Evolutionary conservation across 2,329 filamentous ascomycete genomes (phyloP), one percentile per base, ranked within the genome.

Genomic region (Sporothrix dimorphospora): DNA sequence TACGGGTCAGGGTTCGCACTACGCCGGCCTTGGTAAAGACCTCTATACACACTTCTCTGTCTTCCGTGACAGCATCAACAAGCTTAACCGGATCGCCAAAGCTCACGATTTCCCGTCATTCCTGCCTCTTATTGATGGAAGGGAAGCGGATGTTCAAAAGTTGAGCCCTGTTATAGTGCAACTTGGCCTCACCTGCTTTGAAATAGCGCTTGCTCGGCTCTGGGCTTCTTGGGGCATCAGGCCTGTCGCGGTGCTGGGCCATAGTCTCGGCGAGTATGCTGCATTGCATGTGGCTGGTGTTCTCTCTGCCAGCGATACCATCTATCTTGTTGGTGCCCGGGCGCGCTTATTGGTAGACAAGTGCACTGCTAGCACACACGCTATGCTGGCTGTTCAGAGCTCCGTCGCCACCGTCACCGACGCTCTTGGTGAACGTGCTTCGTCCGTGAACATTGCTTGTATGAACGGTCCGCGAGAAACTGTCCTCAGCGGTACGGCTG

Each of bases 381-480:
- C 85, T 42, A 88, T 88, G 85, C 78, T 87, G 65, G 83, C 85
- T 24, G 81, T 85, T 14, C 81, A 84, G 74, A 85, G 82, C 19
- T 81, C 83, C 1, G 81, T 85, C 11, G 84, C 88, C 34, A 82
- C 85, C 5, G 87, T 90, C 72, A 84, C 81, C 57, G 84, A 86
- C 30, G 85, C 85, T 69, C 84, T 89, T n/a, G 81, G 81, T 75
- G 84, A 79, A n/a, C 78, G 77, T 49, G 77, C 78, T 1, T 71
- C 75, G 76, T 81, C 80, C 4, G 78, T 85, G 70, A 86, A 87
- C 51, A 76, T 88, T 40, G 91, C 93, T 19, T 96, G 93, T 82
- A 87, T 94, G 79, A 97, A 97, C 76, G 89, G 91, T 0, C 89
- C 90, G 0, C 84, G 88, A 68, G 92, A 94, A 78, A 94, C 90